Percentiles rank a stretch among this genome's conserved stretches.
phyloP scores from a whole-genome alignment of 1,139 yeast species.

The Scheffersomyces quercinus region DNA sequence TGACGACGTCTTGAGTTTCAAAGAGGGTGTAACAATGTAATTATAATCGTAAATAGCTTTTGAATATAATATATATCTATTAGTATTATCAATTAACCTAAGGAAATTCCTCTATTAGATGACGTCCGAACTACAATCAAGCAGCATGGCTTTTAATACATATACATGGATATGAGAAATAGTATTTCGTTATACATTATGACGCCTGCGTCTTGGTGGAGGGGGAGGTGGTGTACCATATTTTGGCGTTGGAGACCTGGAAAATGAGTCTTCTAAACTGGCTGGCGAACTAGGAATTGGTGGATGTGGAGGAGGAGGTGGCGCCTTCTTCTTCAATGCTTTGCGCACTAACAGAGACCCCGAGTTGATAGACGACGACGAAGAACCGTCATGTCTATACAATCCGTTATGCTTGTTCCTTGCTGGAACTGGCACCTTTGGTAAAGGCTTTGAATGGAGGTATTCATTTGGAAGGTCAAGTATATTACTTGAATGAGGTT shows the following conservation, averaged over 20 bases:
- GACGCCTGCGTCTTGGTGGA: slow-evolving; percentile 17
- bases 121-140: too few relatives aligned
- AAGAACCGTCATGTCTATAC: slow-evolving; percentile 8
- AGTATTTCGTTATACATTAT: not conserved
- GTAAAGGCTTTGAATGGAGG: slow-evolving; percentile 19
- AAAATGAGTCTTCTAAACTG: not conserved
- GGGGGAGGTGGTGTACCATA: slow-evolving; percentile 12
- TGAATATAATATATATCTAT: not conserved
- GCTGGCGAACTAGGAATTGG: slow-evolving; percentile 11
- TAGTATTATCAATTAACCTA: not conserved
- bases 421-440: slow-evolving; percentile 10
- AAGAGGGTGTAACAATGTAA: slow-evolving; percentile 68
- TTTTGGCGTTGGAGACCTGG: not conserved
- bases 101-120: too few relatives aligned
- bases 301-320: slow-evolving; percentile 44
- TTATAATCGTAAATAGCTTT: slow-evolving; percentile 1
- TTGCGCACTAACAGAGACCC: slow-evolving; percentile 25
- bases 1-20: slow-evolving; percentile 66
- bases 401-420: slow-evolving; percentile 3
- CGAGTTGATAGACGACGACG: slow-evolving; percentile 19
- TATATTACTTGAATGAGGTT: slow-evolving; percentile 9
- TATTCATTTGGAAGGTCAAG: slow-evolving; percentile 40
- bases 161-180: not conserved
- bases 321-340: slow-evolving; percentile 38
- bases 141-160: not conserved